These are phyloP conservation scores for Phytophthora tubulina DNA, from an alignment of 352 stramenopile genomes.

Conservation along the genomic window DNA sequence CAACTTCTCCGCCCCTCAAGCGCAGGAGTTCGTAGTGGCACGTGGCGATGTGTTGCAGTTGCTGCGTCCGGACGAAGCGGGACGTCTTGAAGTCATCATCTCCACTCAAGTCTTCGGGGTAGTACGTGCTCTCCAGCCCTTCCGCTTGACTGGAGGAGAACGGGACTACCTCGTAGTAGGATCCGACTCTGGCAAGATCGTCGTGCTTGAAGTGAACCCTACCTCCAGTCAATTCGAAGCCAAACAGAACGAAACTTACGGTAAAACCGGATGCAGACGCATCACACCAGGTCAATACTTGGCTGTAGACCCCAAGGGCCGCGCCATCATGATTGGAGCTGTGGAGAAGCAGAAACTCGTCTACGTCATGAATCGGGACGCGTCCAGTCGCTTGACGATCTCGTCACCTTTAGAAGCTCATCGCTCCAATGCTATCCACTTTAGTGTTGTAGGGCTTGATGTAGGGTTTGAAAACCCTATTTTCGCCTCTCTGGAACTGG, in stretches of 20 bases:
- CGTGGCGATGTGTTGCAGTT: constrained; percentile 96
- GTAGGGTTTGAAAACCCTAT: constrained; percentile 99
- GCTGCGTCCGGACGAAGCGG: constrained; percentile 81
- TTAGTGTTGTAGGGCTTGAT: constrained; percentile 95
- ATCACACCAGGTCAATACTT: constrained; percentile 99
- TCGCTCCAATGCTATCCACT: constrained; percentile 95
- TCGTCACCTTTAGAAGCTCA: constrained; percentile 99
- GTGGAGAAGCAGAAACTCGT: constrained; percentile 99
- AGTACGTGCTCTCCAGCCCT: constrained; percentile 92
- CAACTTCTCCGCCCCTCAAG: constrained; percentile 92
- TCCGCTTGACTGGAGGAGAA: constrained; percentile 86
- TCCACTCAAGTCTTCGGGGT: constrained; percentile 92
- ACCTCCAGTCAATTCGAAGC: constrained; percentile 77
- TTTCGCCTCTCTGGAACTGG: constrained; percentile 97
- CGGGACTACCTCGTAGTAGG: constrained; percentile 97
- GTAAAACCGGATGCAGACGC: constrained; percentile 96
- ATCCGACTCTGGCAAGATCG: constrained; percentile 96
- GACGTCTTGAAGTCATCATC: constrained; percentile 82
- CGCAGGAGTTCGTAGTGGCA: constrained; percentile 96
- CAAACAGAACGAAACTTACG: constrained; percentile 96
- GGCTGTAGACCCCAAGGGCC: constrained; percentile 96
- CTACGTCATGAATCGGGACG: constrained; percentile 99
- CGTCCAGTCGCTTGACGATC: constrained; percentile 95
- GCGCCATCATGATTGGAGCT: constrained; percentile 95
- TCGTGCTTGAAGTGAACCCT: constrained; percentile 95